Evolutionary conservation across 805 yeast genomes (phyloP), one percentile per base, ranked within the genome.

Genomic region (Candida railenensis): DNA sequence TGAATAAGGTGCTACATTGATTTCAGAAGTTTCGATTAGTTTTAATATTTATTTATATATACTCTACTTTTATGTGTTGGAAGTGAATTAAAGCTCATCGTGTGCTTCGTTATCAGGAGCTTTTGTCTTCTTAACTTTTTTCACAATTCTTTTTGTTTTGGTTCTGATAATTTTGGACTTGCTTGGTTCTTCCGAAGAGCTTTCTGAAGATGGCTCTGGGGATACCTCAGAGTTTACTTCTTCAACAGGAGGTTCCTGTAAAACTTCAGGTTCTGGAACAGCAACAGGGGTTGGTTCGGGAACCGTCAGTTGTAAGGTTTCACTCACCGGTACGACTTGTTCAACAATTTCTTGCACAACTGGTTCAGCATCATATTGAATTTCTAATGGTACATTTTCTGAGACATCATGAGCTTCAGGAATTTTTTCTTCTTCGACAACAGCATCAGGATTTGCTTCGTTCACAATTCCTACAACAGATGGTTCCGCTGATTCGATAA

Each of bases 11-110:
- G 30, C 30, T 25, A 25, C 30, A 25, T 25, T 7, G 30, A 11
- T 8, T 25, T 25, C 7, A 33, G 4, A 33, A 4, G 36, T 14
- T 14, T 33, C 8, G 16, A 33, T 4, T 33, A 15, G 4, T 11
- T 33, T 33, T 33, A 33, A 14, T 11, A n/a, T 33, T 14, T 8
- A 8, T 8, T 33, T 33, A 14, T 15, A 33, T 25, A 25, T 25
- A 14, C 15, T 33, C 36, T 33, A 33, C 18, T 33, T n/a, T 33
- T 7, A 33, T 34, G 18, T 21, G 15, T 22, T n/a, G 8, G 3
- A n/a, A 33, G 19, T n/a, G 30, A 7, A 25, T 38, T 48, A 52
- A 38, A 52, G 47, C 34, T 52, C 55, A 48, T 52, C 55, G 25
- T 50, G 55, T 37, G 33, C 46, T 22, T 40, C 38, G 15, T 16